Base-by-base conservation (phyloP, 805 yeast species). In the Sugiyamaella smithiae region DNA sequence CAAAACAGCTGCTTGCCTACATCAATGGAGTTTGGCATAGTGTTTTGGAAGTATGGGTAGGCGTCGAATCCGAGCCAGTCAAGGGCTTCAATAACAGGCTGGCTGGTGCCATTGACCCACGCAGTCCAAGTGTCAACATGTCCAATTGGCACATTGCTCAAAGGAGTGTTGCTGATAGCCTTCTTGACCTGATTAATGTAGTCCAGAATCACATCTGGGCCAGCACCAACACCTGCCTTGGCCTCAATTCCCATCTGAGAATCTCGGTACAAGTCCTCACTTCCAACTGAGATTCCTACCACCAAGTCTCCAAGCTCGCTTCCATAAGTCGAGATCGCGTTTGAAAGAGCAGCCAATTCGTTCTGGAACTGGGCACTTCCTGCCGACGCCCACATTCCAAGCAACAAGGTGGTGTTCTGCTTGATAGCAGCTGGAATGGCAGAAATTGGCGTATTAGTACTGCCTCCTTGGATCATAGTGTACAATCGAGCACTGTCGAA, bases 21-120 rank as follows among this genome's bases (percentile, higher is more conserved):
- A 59, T 84, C 81, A 82, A 87, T 87, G 1, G 95, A 85, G 75
- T 80, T 87, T 37, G 69, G 62, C 77, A 74, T 76, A 57, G 86
- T 77, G 73, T 86, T 95, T 74, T 87, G 95, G 95, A 95, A 87
- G 80, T 86, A 87, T 7, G 95, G 85, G 78, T 87, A 87, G 36
- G 93, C 95, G 63, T 87, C 88, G 60, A 91, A 89, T 68, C 80
- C 86, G 52, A 85, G 79, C 63, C 84, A 75, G 67, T 87, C 95
- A 37, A 89, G 73, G 41, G 84, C 84, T 62, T 76, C 60, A 63
- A 87, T 81, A 46, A 84, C 91, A 17, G 82, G 77, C 41, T 71
- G 58, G 53, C 84, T 72, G 57, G 75, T 79, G 61, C 84, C 88
- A 62, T 85, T 91, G 58, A 86, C 93, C 54, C 85, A 67, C 52